phyloP scores from a whole-genome alignment of 768 basidiomycete genomes.

The Piloderma croceum region DNA sequence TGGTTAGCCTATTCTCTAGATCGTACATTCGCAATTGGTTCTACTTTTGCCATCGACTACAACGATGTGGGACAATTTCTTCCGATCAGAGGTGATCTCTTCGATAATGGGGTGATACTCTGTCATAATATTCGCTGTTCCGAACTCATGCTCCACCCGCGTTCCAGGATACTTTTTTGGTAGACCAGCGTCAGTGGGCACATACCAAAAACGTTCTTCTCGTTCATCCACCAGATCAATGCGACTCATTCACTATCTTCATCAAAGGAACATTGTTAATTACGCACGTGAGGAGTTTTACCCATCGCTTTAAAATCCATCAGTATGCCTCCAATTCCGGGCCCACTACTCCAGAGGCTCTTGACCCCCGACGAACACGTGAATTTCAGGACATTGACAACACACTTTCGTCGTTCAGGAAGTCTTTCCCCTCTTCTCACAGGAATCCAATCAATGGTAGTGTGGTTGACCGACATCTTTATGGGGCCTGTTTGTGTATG shows the following conservation, averaged over 20 bases:
- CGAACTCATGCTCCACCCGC: conserved; percentile 10
- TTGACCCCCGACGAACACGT: conserved; percentile 54
- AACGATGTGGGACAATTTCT: conserved; percentile 70
- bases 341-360: no score
- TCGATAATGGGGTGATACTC: conserved; percentile 52
- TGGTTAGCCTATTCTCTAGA: conserved; percentile 70
- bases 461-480: conserved; percentile 56
- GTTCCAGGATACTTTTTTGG: conserved; percentile 40
- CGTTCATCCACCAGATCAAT: conserved; percentile 52
- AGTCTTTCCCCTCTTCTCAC: conserved; percentile 53
- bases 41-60: conserved; percentile 68
- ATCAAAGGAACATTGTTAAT: conserved; percentile 65
- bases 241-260: conserved; percentile 68
- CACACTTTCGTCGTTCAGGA: conserved; percentile 47
- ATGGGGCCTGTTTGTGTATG: conserved; percentile 28
- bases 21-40: conserved; percentile 66
- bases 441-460: conserved; percentile 46
- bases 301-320: conserved; percentile 47
- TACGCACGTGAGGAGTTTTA: conserved; percentile 57
- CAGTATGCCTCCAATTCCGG: neutral
- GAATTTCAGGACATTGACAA: conserved; percentile 62
- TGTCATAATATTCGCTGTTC: conserved; percentile 3
- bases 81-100: conserved; percentile 55
- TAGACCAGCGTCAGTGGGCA: conserved; percentile 61
- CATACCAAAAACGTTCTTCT: conserved; percentile 57